Percentiles rank a stretch among this genome's conserved stretches.
Conservation (phyloP, 148 eudicot genomes). For the Fallopia convolvulus region DNA sequence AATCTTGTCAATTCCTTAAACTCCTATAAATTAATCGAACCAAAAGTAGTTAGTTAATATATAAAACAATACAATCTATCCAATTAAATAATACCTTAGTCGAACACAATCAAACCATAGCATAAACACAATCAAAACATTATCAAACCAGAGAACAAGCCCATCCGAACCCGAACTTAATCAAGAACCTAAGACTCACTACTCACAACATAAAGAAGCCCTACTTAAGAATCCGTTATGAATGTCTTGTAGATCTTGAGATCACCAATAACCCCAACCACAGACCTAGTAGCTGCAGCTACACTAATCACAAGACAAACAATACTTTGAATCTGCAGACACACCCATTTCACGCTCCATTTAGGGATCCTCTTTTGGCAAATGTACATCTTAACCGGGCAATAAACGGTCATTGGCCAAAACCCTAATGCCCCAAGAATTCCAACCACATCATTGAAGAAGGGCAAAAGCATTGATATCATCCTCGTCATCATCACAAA, state of each 20-base stretch:
- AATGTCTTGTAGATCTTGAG: slow-evolving; percentile 52
- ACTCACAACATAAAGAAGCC: too few relatives aligned
- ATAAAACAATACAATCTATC: too few relatives aligned
- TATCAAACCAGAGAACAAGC: too few relatives aligned
- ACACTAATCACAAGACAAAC: slow-evolving; percentile 26
- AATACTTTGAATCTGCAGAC: background rate
- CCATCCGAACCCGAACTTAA: too few relatives aligned
- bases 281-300: slow-evolving; percentile 59
- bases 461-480: slow-evolving; percentile 46
- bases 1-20: too few relatives aligned
- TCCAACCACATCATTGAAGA: slow-evolving; percentile 59
- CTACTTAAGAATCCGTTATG: too few relatives aligned
- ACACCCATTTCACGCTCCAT: slow-evolving; percentile 26
- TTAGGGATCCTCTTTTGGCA: slow-evolving; percentile 35
- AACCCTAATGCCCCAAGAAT: slow-evolving; percentile 48
- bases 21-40: too few relatives aligned
- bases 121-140: too few relatives aligned
- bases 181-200: too few relatives aligned
- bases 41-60: too few relatives aligned
- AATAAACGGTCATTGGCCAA: slow-evolving; percentile 59
- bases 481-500: slow-evolving; percentile 44
- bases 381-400: slow-evolving; percentile 60
- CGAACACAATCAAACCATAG: too few relatives aligned
- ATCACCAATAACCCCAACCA: slow-evolving; percentile 44
- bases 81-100: too few relatives aligned